Percentiles rank a stretch among this genome's conserved stretches.
Evolutionary conservation across 2,329 filamentous ascomycete genomes (phyloP).

Genomic region (Colletotrichum nymphaeae): DNA sequence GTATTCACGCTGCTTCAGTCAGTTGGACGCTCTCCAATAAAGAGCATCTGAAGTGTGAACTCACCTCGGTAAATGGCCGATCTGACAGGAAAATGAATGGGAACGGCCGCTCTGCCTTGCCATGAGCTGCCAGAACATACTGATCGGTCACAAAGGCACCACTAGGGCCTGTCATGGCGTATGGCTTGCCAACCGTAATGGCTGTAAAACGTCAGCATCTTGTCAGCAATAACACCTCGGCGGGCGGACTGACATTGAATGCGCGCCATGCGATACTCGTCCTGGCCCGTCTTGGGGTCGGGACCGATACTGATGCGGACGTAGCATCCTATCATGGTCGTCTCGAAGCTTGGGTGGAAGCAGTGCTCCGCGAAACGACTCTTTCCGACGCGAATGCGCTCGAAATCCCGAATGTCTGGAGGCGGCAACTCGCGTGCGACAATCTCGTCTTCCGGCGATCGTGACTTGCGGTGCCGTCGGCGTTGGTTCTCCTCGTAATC

Average conservation of each 20-base stretch:
- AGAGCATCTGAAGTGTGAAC: constrained; percentile 38
- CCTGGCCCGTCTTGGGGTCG: constrained; percentile 76
- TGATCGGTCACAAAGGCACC: constrained; percentile 86
- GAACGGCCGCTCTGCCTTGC: constrained; percentile 85
- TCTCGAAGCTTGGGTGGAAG: constrained; percentile 91
- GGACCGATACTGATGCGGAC: constrained; percentile 86
- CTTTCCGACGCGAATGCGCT: constrained; percentile 85
- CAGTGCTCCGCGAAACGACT: constrained; percentile 90
- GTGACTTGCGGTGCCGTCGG: constrained; percentile 64
- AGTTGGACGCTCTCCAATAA: constrained; percentile 8
- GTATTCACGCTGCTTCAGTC: constrained; percentile 73
- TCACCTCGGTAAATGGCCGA: constrained; percentile 82
- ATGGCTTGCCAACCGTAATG: constrained; percentile 83
- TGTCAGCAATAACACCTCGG: not conserved
- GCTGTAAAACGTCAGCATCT: constrained; percentile 59
- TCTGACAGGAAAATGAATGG: constrained; percentile 94
- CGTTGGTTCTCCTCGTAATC: constrained; percentile 26
- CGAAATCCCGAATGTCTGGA: constrained; percentile 82
- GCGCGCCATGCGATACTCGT: constrained; percentile 87
- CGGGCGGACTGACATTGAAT: constrained; percentile 76
- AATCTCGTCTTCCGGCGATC: constrained; percentile 72
- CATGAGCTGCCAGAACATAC: constrained; percentile 85
- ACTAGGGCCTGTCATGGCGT: constrained; percentile 83
- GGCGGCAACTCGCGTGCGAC: constrained; percentile 76
- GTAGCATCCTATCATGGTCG: constrained; percentile 85